Evolutionary conservation across 139 green algal species (phyloP).

Genomic region (Deuterostichococcus epilithicus): DNA sequence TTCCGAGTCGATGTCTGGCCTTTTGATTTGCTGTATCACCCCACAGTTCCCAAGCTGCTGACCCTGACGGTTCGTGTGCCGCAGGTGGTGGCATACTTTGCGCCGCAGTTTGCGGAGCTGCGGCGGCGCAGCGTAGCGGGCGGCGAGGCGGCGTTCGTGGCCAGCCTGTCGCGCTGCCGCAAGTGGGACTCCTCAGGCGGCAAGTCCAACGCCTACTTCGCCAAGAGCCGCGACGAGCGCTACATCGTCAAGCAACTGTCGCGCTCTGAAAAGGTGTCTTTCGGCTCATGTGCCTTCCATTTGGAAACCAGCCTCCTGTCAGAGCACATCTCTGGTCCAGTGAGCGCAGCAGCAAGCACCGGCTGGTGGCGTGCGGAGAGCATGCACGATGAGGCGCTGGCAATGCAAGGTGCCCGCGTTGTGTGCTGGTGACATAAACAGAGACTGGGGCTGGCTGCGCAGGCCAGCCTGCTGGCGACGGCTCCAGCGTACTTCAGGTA

Average conservation of each 20-base stretch:
- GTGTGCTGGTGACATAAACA: too few relatives aligned
- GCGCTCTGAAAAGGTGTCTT: conserved; percentile 30
- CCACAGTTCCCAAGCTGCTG: too few relatives aligned
- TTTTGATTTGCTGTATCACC: background rate
- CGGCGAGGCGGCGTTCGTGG: conserved; percentile 72
- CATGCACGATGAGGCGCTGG: too few relatives aligned
- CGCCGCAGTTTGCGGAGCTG: conserved; percentile 83
- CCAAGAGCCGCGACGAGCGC: conserved; percentile 79
- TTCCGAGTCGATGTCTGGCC: background rate
- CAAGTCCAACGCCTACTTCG: conserved; percentile 92
- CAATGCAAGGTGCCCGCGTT: too few relatives aligned
- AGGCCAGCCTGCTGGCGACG: conserved; percentile 13
- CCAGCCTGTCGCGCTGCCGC: conserved; percentile 71
- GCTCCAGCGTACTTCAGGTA: conserved; percentile 33
- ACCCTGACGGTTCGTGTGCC: too few relatives aligned
- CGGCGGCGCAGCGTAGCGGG: conserved; percentile 57
- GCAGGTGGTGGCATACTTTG: conserved; percentile 73
- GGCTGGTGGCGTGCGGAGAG: too few relatives aligned
- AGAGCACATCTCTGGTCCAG: too few relatives aligned
- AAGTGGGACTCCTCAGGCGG: conserved; percentile 77
- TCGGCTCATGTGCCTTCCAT: too few relatives aligned
- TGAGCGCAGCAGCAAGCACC: too few relatives aligned
- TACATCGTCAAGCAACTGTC: conserved; percentile 79
- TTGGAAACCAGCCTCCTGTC: background rate
- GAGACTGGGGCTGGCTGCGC: background rate